Evolutionary conservation across 495 filamentous ascomycete genomes (phyloP).

Genomic region (Tuber aestivum): DNA sequence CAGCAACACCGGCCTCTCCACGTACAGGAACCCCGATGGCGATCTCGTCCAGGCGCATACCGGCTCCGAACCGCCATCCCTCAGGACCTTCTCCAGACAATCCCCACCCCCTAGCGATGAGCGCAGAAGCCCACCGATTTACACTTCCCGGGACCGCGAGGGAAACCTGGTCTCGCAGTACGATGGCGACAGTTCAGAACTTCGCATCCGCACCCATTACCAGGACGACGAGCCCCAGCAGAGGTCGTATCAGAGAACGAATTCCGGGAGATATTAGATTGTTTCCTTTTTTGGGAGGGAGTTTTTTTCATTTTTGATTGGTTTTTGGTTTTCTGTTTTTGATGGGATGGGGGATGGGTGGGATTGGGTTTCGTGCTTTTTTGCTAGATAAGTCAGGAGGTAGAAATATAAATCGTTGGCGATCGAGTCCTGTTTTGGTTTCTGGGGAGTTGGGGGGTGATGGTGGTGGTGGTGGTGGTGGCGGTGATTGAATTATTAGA

Average conservation of each 20-base stretch:
- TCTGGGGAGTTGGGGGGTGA: background rate
- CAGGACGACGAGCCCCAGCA: background rate
- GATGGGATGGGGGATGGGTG: background rate
- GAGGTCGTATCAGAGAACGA: background rate
- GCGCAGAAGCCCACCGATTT: background rate
- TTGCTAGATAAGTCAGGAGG: background rate
- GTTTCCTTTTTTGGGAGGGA: background rate
- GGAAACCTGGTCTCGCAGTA: background rate
- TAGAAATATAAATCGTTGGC: constrained; percentile 2
- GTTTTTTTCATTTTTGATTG: constrained; percentile 2
- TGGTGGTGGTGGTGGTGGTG: too few species aligned
- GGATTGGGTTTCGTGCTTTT: background rate
- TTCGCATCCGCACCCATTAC: background rate
- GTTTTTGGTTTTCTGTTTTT: background rate
- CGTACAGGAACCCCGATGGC: background rate
- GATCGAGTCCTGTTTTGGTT: background rate
- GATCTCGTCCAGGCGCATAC: background rate
- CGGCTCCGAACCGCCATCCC: background rate
- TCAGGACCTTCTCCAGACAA: background rate
- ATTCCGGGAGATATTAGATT: background rate
- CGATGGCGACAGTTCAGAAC: background rate
- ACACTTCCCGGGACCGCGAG: background rate
- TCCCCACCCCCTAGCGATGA: background rate
- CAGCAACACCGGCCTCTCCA: background rate
- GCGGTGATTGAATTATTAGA: background rate